phyloP scores from a whole-genome alignment of 495 filamentous ascomycete genomes.

The Jackrogersella multiformis region DNA sequence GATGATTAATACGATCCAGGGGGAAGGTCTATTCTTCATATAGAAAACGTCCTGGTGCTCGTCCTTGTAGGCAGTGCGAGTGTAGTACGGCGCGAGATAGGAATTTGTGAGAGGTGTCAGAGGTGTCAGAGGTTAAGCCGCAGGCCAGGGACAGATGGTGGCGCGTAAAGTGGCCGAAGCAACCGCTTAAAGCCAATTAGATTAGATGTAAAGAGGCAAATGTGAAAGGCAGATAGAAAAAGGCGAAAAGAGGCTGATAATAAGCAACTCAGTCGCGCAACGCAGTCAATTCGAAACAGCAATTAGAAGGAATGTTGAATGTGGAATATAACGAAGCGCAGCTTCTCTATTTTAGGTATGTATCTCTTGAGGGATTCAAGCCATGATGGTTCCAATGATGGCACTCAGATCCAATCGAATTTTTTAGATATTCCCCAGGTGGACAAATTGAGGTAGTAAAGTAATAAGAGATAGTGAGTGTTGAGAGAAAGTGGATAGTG shows the following conservation, averaged over 20 bases:
- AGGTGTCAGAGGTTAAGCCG: slow-evolving; percentile 20
- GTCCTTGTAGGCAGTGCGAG: slow-evolving; percentile 10
- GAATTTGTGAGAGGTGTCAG: slow-evolving; percentile 24
- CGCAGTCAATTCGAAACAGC: slow-evolving; percentile 36
- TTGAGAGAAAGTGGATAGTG: slow-evolving; percentile 1
- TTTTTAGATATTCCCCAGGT: not conserved
- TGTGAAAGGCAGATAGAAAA: slow-evolving; percentile 16
- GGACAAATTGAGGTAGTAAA: not conserved
- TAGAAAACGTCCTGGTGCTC: not conserved
- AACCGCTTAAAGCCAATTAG: slow-evolving; percentile 17
- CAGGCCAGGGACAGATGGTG: slow-evolving; percentile 12
- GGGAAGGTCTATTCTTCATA: slow-evolving; percentile 16
- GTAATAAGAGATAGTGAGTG: too few species aligned
- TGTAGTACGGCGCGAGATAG: slow-evolving; percentile 25
- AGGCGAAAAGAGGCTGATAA: not conserved
- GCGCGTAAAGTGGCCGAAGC: slow-evolving; percentile 9
- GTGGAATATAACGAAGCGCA: slow-evolving; percentile 33
- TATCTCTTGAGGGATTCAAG: slow-evolving; percentile 13
- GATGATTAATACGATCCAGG: not conserved
- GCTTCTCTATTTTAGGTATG: slow-evolving; percentile 36
- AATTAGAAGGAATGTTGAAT: slow-evolving; percentile 15
- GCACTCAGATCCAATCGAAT: slow-evolving; percentile 9
- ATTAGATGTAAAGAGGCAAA: slow-evolving; percentile 10
- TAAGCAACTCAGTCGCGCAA: slow-evolving; percentile 15
- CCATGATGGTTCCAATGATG: slow-evolving; percentile 10